These are phyloP conservation scores for Discostella pseudostelligera DNA, from an alignment of 108 stramenopile species.

Conservation along the genomic window DNA sequence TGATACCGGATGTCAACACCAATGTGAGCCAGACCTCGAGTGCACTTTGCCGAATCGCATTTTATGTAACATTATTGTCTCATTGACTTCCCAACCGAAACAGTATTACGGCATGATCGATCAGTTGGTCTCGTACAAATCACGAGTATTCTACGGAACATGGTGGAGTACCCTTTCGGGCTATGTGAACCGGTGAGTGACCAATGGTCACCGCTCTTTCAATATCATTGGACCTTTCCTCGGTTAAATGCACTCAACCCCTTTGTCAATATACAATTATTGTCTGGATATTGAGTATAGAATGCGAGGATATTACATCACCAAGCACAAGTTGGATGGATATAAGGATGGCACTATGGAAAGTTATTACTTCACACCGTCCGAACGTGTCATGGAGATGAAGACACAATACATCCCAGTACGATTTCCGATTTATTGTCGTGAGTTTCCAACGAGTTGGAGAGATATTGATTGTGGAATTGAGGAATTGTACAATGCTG, in stretches of 20 bases:
- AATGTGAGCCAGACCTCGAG: constrained; percentile 28
- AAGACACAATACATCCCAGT: constrained; percentile 42
- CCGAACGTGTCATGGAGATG: constrained; percentile 42
- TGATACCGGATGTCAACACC: constrained; percentile 67
- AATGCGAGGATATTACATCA: constrained; percentile 56
- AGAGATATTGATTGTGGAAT: constrained; percentile 81
- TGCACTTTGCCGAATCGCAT: neutral
- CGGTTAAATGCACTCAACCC: no score
- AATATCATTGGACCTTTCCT: no score
- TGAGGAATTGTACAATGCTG: neutral
- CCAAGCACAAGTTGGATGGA: constrained; percentile 50
- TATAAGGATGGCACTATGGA: constrained; percentile 56
- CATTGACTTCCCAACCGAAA: neutral
- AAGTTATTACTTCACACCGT: constrained; percentile 52
- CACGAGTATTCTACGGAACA: constrained; percentile 51
- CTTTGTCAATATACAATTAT: no score
- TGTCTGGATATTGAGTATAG: no score
- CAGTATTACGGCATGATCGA: constrained; percentile 60
- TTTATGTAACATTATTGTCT: neutral
- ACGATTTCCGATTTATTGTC: constrained; percentile 52
- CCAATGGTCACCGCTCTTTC: no score
- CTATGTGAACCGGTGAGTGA: constrained; percentile 55
- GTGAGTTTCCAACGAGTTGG: constrained; percentile 82
- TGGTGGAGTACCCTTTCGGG: constrained; percentile 57
- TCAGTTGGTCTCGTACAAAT: constrained; percentile 51